Base-by-base conservation (phyloP, 2,329 filamentous ascomycete genomes). In the Beauveria medogensis region DNA sequence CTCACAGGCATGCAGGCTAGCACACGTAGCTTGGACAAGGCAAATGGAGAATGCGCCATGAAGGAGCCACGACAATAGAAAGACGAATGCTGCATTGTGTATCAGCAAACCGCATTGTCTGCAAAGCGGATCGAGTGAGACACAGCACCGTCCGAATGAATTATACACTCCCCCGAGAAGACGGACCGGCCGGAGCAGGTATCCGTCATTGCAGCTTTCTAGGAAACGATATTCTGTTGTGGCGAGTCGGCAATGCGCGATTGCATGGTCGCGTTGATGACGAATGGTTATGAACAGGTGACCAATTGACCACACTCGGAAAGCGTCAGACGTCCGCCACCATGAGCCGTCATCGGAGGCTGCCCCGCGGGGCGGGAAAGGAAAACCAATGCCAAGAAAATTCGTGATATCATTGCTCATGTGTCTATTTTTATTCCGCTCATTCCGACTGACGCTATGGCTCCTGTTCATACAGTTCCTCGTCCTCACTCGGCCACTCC, bases 401-500 rank as follows among this genome's bases (percentile, higher is more conserved):
- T 4, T 16, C 43, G 28, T 22, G 12, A 44, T 9, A n/a, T 43
- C 52, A 24, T 55, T 5, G 18, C 18, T 44, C 16, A n/a, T 20
- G 9, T 43, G 22, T 26, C 16, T 26, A 43, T 43, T 30, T 57
- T 24, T 7, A 48, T 28, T 30, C 20, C 22, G 9, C 8, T 43
- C 52, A 30, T 9, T 51, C 58, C 54, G 18, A 30, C 12, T 24
- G 60, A 50, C 14, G 12, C 24, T 53, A 61, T 26, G 47, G 47
- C 52, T 55, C 53, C 22, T 63, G 52, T 24, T 68, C 65, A 14
- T 69, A 67, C 24, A 67, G 67, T 24, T 75, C 73, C 16, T 77
- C 73, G 0, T 79, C 77, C 22, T 81, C 76, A 30, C 64, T 70
- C 0, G 78, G 79, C 69, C 77, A 75, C 55, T 79, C 75, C 10